Evolutionary conservation across 202 grass and related monocot genomes (phyloP).

Genomic region (Elaeis oleifera): DNA sequence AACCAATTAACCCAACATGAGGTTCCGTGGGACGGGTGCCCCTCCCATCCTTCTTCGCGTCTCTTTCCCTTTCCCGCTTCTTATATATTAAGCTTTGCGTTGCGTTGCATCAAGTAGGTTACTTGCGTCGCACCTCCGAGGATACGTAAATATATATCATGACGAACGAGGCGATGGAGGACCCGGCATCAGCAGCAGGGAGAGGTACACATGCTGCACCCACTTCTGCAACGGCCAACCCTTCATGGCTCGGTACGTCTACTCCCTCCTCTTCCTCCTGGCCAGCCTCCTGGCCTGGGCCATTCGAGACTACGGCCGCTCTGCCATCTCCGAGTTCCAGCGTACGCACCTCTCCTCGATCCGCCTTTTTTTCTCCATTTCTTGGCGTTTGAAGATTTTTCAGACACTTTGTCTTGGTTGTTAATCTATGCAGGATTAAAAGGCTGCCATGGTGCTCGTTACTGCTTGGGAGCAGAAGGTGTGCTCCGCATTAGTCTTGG

Average conservation of each 20-base stretch:
- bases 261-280: slow-evolving; percentile 73
- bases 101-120: too few relatives aligned
- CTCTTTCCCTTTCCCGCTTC: too few relatives aligned
- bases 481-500: slow-evolving; percentile 87
- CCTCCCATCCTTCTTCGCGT: too few relatives aligned
- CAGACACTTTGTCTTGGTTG: background rate
- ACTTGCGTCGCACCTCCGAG: too few relatives aligned
- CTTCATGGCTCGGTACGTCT: slow-evolving; percentile 70
- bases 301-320: slow-evolving; percentile 74
- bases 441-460: slow-evolving; percentile 40
- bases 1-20: too few relatives aligned
- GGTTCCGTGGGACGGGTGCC: too few relatives aligned
- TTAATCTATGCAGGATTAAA: slow-evolving; percentile 42
- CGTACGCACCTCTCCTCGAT: slow-evolving; percentile 6
- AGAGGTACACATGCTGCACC: slow-evolving; percentile 47
- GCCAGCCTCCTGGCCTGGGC: slow-evolving; percentile 93
- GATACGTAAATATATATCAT: background rate
- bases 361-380: too few relatives aligned
- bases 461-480: slow-evolving; percentile 81
- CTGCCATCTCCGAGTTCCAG: slow-evolving; percentile 52
- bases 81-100: too few relatives aligned
- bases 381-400: too few relatives aligned
- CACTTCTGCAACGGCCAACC: slow-evolving; percentile 48
- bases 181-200: slow-evolving; percentile 15
- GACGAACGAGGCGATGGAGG: slow-evolving; percentile 27